phyloP scores from a whole-genome alignment of 495 filamentous ascomycete species.

The Penicillium desertorum region DNA sequence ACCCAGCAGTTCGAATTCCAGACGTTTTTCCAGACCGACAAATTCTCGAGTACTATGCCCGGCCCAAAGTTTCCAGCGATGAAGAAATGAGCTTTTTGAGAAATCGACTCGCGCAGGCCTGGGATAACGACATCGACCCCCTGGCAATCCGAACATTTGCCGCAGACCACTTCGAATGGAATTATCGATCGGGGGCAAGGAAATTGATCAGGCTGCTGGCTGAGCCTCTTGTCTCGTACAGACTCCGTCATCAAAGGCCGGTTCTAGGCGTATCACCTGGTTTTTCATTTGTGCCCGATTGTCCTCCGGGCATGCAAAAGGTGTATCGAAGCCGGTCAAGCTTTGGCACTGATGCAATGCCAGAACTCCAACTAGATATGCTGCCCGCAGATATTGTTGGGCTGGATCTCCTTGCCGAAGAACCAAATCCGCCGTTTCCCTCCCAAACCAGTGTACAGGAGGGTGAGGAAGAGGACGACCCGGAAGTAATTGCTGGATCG shows the following conservation, averaged over 20 bases:
- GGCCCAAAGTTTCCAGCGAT: conserved; percentile 70
- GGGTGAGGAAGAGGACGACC: conserved; percentile 55
- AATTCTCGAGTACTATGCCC: conserved; percentile 81
- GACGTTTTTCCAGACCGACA: conserved; percentile 76
- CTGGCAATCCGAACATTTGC: conserved; percentile 68
- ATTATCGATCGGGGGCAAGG: conserved; percentile 68
- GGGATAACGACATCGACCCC: conserved; percentile 66
- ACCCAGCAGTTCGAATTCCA: conserved; percentile 72
- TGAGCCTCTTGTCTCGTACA: conserved; percentile 69
- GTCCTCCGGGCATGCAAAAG: conserved; percentile 45
- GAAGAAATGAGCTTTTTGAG: conserved; percentile 60
- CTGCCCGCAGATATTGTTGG: conserved; percentile 73
- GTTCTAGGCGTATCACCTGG: conserved; percentile 22
- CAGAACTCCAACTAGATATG: conserved; percentile 76
- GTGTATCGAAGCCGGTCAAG: conserved; percentile 68
- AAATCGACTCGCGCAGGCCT: conserved; percentile 47
- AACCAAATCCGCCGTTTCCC: conserved; percentile 53
- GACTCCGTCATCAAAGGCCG: conserved; percentile 49
- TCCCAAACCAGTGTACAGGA: conserved; percentile 31
- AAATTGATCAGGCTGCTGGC: conserved; percentile 83
- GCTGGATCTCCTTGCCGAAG: conserved; percentile 69
- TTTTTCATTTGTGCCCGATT: conserved; percentile 30
- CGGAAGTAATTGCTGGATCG: conserved; percentile 37
- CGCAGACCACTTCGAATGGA: conserved; percentile 83
- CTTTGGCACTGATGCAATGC: conserved; percentile 67